These are phyloP conservation scores for Phialophora tarda DNA, from an alignment of 2,329 filamentous ascomycete species.

Conservation along the genomic window DNA sequence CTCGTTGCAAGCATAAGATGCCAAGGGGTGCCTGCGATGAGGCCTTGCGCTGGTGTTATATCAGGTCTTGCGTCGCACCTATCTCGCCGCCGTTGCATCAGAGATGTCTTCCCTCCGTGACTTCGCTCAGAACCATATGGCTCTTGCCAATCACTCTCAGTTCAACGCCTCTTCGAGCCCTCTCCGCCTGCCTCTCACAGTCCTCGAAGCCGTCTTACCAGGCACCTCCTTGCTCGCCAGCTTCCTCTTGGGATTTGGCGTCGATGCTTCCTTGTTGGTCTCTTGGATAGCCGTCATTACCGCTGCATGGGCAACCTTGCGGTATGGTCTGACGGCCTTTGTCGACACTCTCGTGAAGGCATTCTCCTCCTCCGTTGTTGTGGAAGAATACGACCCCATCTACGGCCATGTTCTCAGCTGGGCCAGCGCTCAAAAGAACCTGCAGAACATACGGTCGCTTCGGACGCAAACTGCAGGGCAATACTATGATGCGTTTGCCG, in stretches of 20 bases:
- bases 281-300: slow-evolving; percentile 52
- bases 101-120: background rate
- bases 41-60: background rate
- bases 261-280: slow-evolving; percentile 57
- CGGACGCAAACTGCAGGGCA: slow-evolving; percentile 59
- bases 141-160: slow-evolving; percentile 4
- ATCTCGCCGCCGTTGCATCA: background rate
- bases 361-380: slow-evolving; percentile 55
- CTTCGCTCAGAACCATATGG: slow-evolving; percentile 9
- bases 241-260: slow-evolving; percentile 51
- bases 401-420: slow-evolving; percentile 65
- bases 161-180: slow-evolving; percentile 18
- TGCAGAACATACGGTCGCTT: slow-evolving; percentile 59
- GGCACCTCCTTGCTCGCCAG: slow-evolving; percentile 57
- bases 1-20: background rate
- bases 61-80: background rate
- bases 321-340: slow-evolving; percentile 46
- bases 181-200: slow-evolving; percentile 51
- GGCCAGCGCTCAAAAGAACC: slow-evolving; percentile 60
- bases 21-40: background rate
- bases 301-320: slow-evolving; percentile 47
- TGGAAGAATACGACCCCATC: slow-evolving; percentile 64
- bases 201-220: slow-evolving; percentile 58
- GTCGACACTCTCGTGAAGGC: slow-evolving; percentile 44
- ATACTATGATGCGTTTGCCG: slow-evolving; percentile 47